Base-by-base conservation (phyloP, 306 rosid genomes). In the Vigna unguiculata region DNA sequence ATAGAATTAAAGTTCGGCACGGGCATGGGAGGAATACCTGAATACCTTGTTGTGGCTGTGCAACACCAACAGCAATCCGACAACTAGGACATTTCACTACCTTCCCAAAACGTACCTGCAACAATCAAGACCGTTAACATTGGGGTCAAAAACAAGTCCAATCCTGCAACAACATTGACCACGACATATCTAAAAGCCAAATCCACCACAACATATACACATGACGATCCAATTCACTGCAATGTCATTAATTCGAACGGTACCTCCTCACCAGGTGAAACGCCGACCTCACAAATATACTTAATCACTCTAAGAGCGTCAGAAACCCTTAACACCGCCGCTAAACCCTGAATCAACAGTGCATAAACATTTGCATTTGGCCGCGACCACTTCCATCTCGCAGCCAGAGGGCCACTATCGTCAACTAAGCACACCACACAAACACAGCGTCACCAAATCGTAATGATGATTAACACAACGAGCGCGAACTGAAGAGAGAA, bases 31-130 rank as follows among this genome's bases (percentile, higher is more conserved):
- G 58, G 72, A 72, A 54, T 86, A 92, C 98, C 96, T 95, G 97
- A 83, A 95, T 88, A 77, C 99, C 99, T 77, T 90, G 95, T 41
- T 95, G 97, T 12, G 97, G 99, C 84, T 95, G 99, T 38, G 97
- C 96, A 85, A 95, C 97, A 58, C 90, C 91, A 52, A 90, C 82
- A 72, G 99, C 97, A 75, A 92, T 64, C 85, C 57, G 82, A 87
- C 97, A 95, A 82, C 85, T 89, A 69, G 99, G 99, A 83, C 99
- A 95, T 49, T 87, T 88, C 45, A 95, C 96, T 62, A 95, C 89
- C 88, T 90, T 95, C 69, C 99, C 99, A 83, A 95, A 95, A 12
- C 87, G 99, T 16, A 92, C 97, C 99, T 95, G 72, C 78, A 82
- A 78, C 52, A 77, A 63, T 58, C 70, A 43, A 83, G 61, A 20